Conservation (phyloP, 164 flowering plant genomes). For the Vitis rupestris region DNA sequence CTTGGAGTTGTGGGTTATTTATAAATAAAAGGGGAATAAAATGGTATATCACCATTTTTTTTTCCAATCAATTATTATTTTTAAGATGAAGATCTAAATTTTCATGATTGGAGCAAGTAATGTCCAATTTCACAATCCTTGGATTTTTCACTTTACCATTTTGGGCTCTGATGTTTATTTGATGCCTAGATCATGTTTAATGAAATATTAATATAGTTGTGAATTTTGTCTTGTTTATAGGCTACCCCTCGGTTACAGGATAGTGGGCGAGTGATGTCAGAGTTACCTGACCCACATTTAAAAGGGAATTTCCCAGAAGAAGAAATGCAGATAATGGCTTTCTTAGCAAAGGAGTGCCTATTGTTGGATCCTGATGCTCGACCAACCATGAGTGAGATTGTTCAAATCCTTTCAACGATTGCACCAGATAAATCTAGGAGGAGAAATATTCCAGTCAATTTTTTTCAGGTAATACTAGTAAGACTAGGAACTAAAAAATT, state of each 20-base stretch:
- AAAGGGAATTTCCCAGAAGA: conserved; percentile 73
- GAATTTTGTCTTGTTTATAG: conserved; percentile 28
- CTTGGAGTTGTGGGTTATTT: too few species aligned
- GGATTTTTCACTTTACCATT: too few species aligned
- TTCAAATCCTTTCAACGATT: conserved; percentile 87
- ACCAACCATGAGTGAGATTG: conserved; percentile 93
- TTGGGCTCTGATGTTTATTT: not conserved
- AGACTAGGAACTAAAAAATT: not conserved
- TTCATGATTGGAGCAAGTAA: not conserved
- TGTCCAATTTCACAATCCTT: not conserved
- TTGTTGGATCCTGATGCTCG: conserved; percentile 87
- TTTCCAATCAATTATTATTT: too few species aligned
- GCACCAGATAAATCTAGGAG: conserved; percentile 63
- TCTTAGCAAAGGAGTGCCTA: conserved; percentile 91
- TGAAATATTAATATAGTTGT: not conserved
- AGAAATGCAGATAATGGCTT: conserved; percentile 92
- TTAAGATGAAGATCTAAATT: too few species aligned
- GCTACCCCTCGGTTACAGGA: conserved; percentile 78
- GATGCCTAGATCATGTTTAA: not conserved
- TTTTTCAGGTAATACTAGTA: conserved; percentile 54
- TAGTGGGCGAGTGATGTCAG: conserved; percentile 60
- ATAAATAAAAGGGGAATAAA: too few species aligned
- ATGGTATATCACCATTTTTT: too few species aligned
- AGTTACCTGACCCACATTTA: conserved; percentile 79
- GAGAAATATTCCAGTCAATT: conserved; percentile 42